Conservation (phyloP, 2,329 filamentous ascomycete genomes). For the Rasamsonia emersonii region DNA sequence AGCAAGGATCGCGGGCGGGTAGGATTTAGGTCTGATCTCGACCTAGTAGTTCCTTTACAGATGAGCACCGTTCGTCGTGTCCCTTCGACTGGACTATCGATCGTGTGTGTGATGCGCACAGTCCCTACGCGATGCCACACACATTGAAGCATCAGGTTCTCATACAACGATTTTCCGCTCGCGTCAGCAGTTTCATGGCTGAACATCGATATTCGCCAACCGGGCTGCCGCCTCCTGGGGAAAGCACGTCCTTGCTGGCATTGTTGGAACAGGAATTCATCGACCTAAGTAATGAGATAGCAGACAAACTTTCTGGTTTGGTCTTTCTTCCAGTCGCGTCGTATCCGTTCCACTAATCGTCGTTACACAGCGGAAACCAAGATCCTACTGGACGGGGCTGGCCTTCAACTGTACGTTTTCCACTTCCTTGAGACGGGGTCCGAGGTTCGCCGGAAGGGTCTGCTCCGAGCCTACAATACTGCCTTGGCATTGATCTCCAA, state of each 20-base stretch:
- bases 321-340: background rate
- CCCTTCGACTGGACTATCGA: constrained; percentile 5
- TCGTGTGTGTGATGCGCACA: constrained; percentile 2
- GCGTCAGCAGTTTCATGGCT: constrained; percentile 5
- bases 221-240: constrained; percentile 1
- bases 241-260: constrained; percentile 4
- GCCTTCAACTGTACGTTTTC: constrained; percentile 6
- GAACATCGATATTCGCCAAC: constrained; percentile 2
- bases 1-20: too few relatives aligned
- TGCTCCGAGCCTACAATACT: constrained; percentile 5
- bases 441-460: constrained; percentile 3
- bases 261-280: constrained; percentile 5
- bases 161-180: constrained; percentile 8
- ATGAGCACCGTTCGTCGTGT: constrained; percentile 3
- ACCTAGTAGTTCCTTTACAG: constrained; percentile 1
- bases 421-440: constrained; percentile 5
- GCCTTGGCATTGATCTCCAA: constrained; percentile 1
- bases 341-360: background rate
- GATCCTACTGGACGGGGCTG: constrained; percentile 5
- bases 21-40: constrained; percentile 1
- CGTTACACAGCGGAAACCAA: constrained; percentile 1
- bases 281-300: constrained; percentile 1
- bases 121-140: constrained; percentile 2
- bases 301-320: constrained; percentile 3
- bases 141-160: constrained; percentile 6